These are phyloP conservation scores for Colletotrichum caudatum DNA, from an alignment of 2,329 filamentous ascomycete species.

Conservation along the genomic window DNA sequence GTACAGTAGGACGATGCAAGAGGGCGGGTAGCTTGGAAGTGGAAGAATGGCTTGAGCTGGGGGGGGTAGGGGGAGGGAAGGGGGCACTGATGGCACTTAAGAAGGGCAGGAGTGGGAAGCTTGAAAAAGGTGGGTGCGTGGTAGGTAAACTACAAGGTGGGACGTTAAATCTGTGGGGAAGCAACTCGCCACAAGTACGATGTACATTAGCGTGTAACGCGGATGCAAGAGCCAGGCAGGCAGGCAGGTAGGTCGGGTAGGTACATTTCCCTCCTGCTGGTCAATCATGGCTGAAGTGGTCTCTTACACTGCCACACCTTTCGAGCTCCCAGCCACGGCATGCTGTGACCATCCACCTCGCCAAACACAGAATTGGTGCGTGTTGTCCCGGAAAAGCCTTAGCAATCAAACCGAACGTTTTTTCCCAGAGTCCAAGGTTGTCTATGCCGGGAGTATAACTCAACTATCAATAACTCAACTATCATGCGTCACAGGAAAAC, in stretches of 20 bases:
- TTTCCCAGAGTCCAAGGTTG: conserved; percentile 10
- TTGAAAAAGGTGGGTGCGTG: conserved; percentile 5
- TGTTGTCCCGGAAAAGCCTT: neutral
- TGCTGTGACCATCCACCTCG: neutral
- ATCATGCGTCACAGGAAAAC: conserved; percentile 3
- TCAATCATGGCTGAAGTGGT: conserved; percentile 4
- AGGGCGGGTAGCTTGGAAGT: conserved; percentile 23
- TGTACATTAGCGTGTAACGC: conserved; percentile 38
- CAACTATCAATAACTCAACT: conserved; percentile 12
- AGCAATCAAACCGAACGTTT: neutral
- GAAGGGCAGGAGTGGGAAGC: conserved; percentile 19
- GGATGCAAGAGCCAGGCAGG: conserved; percentile 12
- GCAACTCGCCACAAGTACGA: conserved; percentile 32
- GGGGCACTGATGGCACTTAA: conserved; percentile 29
- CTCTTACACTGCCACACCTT: conserved; percentile 13
- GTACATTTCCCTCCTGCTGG: conserved; percentile 17
- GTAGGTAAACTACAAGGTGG: conserved; percentile 1
- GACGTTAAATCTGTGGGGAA: conserved; percentile 39
- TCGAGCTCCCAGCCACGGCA: neutral
- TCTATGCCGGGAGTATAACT: conserved; percentile 16
- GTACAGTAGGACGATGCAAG: conserved; percentile 2
- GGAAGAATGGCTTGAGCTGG: conserved; percentile 10
- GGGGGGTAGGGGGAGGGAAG: neutral
- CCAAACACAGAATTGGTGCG: neutral
- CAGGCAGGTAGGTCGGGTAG: neutral